Percentiles rank a stretch among this genome's conserved stretches.
These are phyloP conservation scores for Exophiala calicioides DNA, from an alignment of 2,329 filamentous ascomycete genomes.

Conservation along the genomic window DNA sequence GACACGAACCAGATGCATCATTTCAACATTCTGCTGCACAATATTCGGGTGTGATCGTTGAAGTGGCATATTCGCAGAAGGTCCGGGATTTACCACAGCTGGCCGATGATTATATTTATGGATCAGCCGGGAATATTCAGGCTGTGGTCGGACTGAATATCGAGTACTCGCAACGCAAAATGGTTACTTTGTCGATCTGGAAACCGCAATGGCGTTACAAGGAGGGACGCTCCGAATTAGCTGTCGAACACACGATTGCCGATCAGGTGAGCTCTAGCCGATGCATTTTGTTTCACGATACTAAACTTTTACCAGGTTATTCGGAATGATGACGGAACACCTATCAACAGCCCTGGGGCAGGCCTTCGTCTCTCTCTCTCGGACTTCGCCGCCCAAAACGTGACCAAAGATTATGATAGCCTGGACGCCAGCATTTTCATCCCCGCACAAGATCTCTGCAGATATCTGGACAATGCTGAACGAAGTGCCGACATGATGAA, in stretches of 20 bases:
- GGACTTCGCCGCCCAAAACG: neutral
- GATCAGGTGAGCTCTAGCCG: neutral
- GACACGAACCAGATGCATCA: neutral
- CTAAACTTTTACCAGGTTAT: neutral
- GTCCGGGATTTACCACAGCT: neutral
- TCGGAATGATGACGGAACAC: neutral
- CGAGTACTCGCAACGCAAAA: neutral
- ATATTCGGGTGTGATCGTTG: neutral
- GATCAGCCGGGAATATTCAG: neutral
- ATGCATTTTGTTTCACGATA: neutral
- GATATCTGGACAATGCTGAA: neutral
- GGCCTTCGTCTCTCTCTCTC: neutral
- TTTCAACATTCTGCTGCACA: neutral
- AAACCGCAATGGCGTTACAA: neutral
- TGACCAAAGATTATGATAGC: neutral
- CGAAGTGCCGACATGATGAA: neutral
- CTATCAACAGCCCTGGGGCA: neutral
- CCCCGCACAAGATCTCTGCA: neutral
- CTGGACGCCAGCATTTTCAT: neutral
- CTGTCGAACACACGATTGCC: neutral
- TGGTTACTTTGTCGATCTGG: neutral
- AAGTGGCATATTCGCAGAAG: no score
- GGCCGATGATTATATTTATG: neutral
- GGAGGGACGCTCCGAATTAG: neutral
- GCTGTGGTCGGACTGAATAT: neutral